Percentiles rank a stretch among this genome's conserved stretches.
phyloP scores from a whole-genome alignment of 208 protist genomes.

The Acanthamoeba triangularis region DNA sequence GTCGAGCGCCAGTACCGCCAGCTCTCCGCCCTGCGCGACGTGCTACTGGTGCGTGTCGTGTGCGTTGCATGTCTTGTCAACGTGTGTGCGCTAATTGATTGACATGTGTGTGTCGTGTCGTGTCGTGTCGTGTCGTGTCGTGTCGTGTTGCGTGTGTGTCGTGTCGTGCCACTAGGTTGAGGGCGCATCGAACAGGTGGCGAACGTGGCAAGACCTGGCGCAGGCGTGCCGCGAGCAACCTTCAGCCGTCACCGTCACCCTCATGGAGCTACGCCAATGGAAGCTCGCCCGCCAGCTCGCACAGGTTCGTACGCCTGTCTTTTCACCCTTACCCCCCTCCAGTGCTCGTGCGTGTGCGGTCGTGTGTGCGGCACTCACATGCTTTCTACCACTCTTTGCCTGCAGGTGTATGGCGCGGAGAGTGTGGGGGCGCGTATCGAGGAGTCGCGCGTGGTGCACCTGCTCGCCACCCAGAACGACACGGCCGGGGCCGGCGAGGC shows the following conservation, averaged over 20 bases:
- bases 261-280: slow-evolving; percentile 42
- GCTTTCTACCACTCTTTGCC: background rate
- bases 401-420: background rate
- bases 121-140: background rate
- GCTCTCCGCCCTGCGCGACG: background rate
- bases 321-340: background rate
- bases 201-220: slow-evolving; percentile 39
- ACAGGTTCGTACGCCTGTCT: background rate
- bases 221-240: slow-evolving; percentile 30
- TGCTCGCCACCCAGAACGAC: slow-evolving; percentile 39
- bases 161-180: background rate
- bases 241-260: background rate
- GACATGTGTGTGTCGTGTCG: background rate
- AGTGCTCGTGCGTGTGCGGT: too few species aligned
- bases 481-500: background rate
- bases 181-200: background rate
- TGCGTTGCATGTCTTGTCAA: too few species aligned
- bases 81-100: background rate
- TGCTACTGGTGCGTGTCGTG: too few species aligned
- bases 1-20: slow-evolving; percentile 16
- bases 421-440: slow-evolving; percentile 19
- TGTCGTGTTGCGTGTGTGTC: too few species aligned
- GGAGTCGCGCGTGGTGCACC: slow-evolving; percentile 46
- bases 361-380: background rate
- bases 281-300: slow-evolving; percentile 43